These are phyloP conservation scores for Leishmania lainsoni DNA, from an alignment of 208 protist genomes.

Conservation along the genomic window DNA sequence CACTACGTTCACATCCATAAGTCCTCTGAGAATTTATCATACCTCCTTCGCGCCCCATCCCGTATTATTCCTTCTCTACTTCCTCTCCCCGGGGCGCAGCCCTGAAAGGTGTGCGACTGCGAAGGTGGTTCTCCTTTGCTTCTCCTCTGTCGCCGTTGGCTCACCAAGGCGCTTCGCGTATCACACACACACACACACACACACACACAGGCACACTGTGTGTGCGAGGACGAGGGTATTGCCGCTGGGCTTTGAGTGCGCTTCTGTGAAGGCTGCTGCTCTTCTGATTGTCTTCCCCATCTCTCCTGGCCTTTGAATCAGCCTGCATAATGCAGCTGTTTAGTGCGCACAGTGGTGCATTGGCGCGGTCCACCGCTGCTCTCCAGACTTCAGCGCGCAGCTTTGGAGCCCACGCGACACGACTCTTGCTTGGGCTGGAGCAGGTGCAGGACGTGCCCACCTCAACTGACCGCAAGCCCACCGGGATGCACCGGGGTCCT, in stretches of 20 bases:
- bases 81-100: neutral
- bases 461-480: conserved; percentile 80
- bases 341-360: neutral
- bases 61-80: neutral
- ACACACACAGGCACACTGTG: neutral
- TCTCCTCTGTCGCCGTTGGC: neutral
- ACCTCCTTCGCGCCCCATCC: neutral
- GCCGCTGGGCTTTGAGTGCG: neutral
- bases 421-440: conserved; percentile 55
- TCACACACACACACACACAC: neutral
- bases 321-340: neutral
- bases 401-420: conserved; percentile 34
- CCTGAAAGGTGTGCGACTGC: neutral
- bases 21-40: neutral
- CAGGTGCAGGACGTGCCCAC: conserved; percentile 88
- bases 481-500: conserved; percentile 82
- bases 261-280: neutral
- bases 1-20: neutral
- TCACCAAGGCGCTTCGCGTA: neutral
- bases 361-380: conserved; percentile 1
- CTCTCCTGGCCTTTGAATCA: neutral
- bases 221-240: neutral
- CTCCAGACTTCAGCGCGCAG: neutral
- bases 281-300: neutral
- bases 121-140: neutral